These are phyloP conservation scores for Casaregolazyma lundiana DNA, from an alignment of 1,139 yeast genomes.

Conservation along the genomic window DNA sequence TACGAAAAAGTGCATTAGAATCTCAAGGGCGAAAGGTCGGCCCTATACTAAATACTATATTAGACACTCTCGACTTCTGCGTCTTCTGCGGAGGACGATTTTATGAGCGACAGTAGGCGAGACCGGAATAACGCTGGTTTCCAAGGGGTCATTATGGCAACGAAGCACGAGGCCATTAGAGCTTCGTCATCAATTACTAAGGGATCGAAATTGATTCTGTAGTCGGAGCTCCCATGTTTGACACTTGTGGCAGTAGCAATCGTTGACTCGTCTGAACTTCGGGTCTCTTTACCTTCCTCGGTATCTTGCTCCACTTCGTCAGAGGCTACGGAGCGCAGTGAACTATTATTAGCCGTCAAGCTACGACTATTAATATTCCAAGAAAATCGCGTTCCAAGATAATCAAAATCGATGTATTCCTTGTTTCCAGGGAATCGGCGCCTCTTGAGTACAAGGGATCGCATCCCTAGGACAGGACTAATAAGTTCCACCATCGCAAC, in stretches of 20 bases:
- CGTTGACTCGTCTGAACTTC: background rate
- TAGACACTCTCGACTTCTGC: slow-evolving; percentile 21
- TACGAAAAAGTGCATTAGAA: slow-evolving; percentile 11
- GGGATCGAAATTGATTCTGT: slow-evolving; percentile 18
- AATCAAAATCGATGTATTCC: slow-evolving; percentile 4
- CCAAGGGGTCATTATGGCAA: slow-evolving; percentile 22
- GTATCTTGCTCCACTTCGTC: background rate
- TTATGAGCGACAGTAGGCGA: slow-evolving; percentile 15
- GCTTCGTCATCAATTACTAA: slow-evolving; percentile 17
- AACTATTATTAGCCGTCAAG: slow-evolving; percentile 1
- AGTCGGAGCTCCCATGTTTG: slow-evolving; percentile 14
- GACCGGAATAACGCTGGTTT: slow-evolving; percentile 2
- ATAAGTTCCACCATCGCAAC: slow-evolving; percentile 7
- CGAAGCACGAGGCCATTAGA: slow-evolving; percentile 17
- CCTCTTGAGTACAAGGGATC: slow-evolving; percentile 2
- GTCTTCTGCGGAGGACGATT: slow-evolving; percentile 25
- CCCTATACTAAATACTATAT: slow-evolving; percentile 14
- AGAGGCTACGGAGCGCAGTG: background rate
- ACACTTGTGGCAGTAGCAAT: slow-evolving; percentile 11
- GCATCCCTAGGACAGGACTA: slow-evolving; percentile 2
- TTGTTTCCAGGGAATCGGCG: slow-evolving; percentile 3
- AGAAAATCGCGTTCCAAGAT: slow-evolving; percentile 4
- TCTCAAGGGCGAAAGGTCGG: slow-evolving; percentile 9
- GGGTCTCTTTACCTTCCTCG: background rate
- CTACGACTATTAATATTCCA: slow-evolving; percentile 4